Conservation (phyloP, 1,284 basidiomycete genomes). For the Cutaneotrichosporon cyanovorans region DNA sequence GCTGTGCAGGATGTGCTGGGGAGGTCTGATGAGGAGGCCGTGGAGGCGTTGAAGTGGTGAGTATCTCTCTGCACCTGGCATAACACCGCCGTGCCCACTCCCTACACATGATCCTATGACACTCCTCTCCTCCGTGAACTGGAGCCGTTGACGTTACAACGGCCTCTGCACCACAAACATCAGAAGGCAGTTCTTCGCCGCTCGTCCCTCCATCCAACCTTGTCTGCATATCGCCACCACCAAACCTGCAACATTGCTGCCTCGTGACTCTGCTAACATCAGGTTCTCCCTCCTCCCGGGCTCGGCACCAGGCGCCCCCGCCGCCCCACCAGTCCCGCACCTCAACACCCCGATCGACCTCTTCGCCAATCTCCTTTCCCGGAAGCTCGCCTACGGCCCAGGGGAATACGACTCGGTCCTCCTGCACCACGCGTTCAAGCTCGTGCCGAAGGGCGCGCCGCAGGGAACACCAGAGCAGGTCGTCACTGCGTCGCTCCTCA, state of each 20-base stretch:
- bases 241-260: too few relatives aligned
- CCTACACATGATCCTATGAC: too few relatives aligned
- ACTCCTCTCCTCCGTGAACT: too few relatives aligned
- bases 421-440: slow-evolving; percentile 68
- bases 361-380: slow-evolving; percentile 65
- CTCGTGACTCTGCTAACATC: slow-evolving; percentile 20
- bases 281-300: slow-evolving; percentile 47
- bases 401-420: slow-evolving; percentile 81
- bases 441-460: slow-evolving; percentile 16
- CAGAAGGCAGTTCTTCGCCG: too few relatives aligned
- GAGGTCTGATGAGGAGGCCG: slow-evolving; percentile 37
- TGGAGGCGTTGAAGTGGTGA: slow-evolving; percentile 53
- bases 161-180: too few relatives aligned
- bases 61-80: too few relatives aligned
- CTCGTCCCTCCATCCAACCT: too few relatives aligned
- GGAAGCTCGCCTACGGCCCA: slow-evolving; percentile 63
- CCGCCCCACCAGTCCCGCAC: slow-evolving; percentile 5
- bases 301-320: slow-evolving; percentile 1
- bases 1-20: slow-evolving; percentile 6
- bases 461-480: slow-evolving; percentile 49
- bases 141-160: too few relatives aligned
- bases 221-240: too few relatives aligned
- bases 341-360: slow-evolving; percentile 62
- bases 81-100: too few relatives aligned
- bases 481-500: slow-evolving; percentile 66